Conservation (phyloP, 176 grass and related monocot genomes). For the Chloris gayana region DNA sequence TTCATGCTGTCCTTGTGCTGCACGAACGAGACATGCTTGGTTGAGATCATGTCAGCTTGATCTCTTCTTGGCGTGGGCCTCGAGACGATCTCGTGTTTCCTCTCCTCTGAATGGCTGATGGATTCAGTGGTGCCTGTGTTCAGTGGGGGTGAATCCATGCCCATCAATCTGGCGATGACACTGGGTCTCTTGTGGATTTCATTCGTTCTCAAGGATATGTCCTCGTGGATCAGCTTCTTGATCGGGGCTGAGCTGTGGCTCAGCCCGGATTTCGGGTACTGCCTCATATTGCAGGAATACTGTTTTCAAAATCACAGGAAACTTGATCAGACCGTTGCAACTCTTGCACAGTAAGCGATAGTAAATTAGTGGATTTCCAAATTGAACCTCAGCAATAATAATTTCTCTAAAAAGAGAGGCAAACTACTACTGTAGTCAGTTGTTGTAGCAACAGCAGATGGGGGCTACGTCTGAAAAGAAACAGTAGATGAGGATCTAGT, state of each 20-base stretch:
- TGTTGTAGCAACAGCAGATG: conserved; percentile 32
- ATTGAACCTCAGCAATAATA: no score
- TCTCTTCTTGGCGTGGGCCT: conserved; percentile 49
- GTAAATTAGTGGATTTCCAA: background rate
- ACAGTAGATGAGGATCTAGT: conserved; percentile 30
- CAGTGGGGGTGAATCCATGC: conserved; percentile 75
- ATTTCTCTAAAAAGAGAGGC: background rate
- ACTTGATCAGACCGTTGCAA: conserved; percentile 18
- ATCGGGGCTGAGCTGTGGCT: conserved; percentile 30
- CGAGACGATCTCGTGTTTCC: conserved; percentile 15
- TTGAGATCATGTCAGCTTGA: conserved; percentile 25
- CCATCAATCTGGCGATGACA: conserved; percentile 92
- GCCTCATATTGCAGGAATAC: conserved; percentile 59
- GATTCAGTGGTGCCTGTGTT: conserved; percentile 41
- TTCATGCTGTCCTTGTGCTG: conserved; percentile 32
- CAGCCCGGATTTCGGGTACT: conserved; percentile 51
- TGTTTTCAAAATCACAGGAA: conserved; percentile 49
- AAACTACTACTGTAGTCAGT: background rate
- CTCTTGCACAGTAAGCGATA: background rate
- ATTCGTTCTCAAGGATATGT: conserved; percentile 49
- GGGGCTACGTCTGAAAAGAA: background rate
- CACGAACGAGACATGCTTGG: conserved; percentile 46
- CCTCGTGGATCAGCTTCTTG: conserved; percentile 66
- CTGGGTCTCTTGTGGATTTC: conserved; percentile 62
- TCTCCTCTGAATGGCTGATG: conserved; percentile 23